Evolutionary conservation across 441 rosid genomes (phyloP).

Genomic region (Corymbia calophylla): DNA sequence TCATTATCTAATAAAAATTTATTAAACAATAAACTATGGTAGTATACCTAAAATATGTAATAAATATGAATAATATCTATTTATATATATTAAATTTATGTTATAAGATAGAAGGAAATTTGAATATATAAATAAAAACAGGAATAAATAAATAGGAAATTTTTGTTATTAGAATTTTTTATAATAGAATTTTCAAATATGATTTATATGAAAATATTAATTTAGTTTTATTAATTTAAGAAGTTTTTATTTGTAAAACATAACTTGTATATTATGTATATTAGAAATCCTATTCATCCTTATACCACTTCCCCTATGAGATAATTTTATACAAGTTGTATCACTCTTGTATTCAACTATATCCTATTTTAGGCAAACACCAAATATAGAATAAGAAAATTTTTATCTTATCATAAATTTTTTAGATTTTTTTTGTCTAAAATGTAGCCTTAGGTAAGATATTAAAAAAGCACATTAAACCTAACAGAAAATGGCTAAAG

Average conservation of each 20-base stretch:
- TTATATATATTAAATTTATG: no score
- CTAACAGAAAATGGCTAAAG: background rate
- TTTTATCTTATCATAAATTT: background rate
- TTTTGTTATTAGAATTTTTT: no score
- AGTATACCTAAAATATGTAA: no score
- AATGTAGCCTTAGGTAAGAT: background rate
- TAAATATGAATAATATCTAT: no score
- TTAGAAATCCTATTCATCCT: background rate
- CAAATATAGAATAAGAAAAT: background rate
- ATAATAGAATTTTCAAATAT: no score
- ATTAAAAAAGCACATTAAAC: background rate
- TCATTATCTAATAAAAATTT: background rate
- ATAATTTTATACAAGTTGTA: no score
- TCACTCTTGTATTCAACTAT: no score
- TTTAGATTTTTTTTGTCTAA: background rate
- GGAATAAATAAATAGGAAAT: background rate
- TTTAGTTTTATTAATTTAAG: background rate
- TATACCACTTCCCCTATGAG: background rate
- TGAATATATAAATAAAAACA: no score
- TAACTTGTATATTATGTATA: no score
- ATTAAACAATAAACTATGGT: background rate
- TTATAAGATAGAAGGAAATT: no score
- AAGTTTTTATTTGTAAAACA: no score
- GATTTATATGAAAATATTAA: no score
- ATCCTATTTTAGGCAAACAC: background rate